Evolutionary conservation across 495 filamentous ascomycete species (phyloP).

Genomic region (Beverwykella pulmonaria): DNA sequence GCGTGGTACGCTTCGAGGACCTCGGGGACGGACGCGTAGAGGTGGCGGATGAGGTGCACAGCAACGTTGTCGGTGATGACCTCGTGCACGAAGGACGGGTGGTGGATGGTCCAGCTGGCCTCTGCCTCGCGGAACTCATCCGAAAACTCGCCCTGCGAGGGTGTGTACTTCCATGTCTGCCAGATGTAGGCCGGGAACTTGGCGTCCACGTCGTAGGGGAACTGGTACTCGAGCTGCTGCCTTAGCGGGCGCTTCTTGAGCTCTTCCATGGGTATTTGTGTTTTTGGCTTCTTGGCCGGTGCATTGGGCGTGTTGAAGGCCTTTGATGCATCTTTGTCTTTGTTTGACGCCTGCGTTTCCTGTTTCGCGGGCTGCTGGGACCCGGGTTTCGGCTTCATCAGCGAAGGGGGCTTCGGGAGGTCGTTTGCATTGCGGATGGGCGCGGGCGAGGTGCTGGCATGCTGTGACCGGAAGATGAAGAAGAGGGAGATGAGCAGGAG

Average conservation of each 20-base stretch:
- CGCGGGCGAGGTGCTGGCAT: slow-evolving; percentile 44
- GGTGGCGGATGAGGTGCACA: slow-evolving; percentile 74
- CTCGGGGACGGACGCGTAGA: slow-evolving; percentile 86
- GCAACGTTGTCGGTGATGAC: slow-evolving; percentile 92
- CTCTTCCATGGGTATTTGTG: slow-evolving; percentile 45
- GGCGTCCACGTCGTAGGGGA: slow-evolving; percentile 81
- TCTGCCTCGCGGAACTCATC: slow-evolving; percentile 76
- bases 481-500: slow-evolving; percentile 68
- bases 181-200: slow-evolving; percentile 98
- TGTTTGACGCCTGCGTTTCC: slow-evolving; percentile 18
- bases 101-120: slow-evolving; percentile 86
- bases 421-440: slow-evolving; percentile 35
- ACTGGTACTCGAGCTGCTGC: slow-evolving; percentile 88
- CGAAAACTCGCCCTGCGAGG: slow-evolving; percentile 74
- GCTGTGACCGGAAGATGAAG: slow-evolving; percentile 69
- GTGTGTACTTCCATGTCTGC: slow-evolving; percentile 97
- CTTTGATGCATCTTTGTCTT: slow-evolving; percentile 9
- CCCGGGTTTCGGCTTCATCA: slow-evolving; percentile 29
- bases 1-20: slow-evolving; percentile 90
- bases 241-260: slow-evolving; percentile 58
- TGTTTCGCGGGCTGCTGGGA: slow-evolving; percentile 28
- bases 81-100: slow-evolving; percentile 93
- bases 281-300: slow-evolving; percentile 50
- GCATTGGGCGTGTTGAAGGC: slow-evolving; percentile 31
- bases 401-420: slow-evolving; percentile 40